phyloP scores from a whole-genome alignment of 2,329 filamentous ascomycete genomes.

The Byssochlamys sp. region DNA sequence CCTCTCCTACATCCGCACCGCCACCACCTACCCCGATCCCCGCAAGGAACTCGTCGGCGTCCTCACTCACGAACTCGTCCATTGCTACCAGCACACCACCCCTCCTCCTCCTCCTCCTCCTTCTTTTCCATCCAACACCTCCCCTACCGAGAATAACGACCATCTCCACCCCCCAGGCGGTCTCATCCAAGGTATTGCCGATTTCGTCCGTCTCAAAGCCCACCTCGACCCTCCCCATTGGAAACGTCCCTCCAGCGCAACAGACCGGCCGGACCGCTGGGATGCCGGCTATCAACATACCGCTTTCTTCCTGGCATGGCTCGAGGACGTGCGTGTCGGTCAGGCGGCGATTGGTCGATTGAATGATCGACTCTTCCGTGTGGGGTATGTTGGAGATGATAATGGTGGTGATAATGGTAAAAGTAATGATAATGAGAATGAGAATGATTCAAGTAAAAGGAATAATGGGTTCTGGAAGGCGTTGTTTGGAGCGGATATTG shows the following conservation, averaged over 20 bases:
- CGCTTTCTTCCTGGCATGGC: slow-evolving; percentile 78
- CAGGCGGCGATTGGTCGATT: slow-evolving; percentile 54
- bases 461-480: slow-evolving; percentile 24
- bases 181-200: slow-evolving; percentile 80
- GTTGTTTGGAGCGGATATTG: slow-evolving; percentile 57
- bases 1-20: slow-evolving; percentile 56
- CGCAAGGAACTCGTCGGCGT: slow-evolving; percentile 66
- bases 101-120: slow-evolving; percentile 19
- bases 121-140: slow-evolving; percentile 10
- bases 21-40: slow-evolving; percentile 16
- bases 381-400: slow-evolving; percentile 26
- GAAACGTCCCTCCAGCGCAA: slow-evolving; percentile 44
- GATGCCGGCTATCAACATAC: slow-evolving; percentile 84
- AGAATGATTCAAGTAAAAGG: neutral
- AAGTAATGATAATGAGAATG: neutral
- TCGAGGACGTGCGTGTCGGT: slow-evolving; percentile 63
- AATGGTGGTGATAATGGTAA: slow-evolving; percentile 3
- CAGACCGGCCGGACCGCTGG: slow-evolving; percentile 56
- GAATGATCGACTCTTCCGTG: slow-evolving; percentile 28
- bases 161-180: slow-evolving; percentile 51
- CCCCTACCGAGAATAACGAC: slow-evolving; percentile 1
- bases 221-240: slow-evolving; percentile 73
- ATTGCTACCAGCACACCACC: slow-evolving; percentile 80
- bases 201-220: slow-evolving; percentile 75
- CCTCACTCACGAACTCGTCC: slow-evolving; percentile 83